Percentiles rank a stretch among this genome's conserved stretches.
These are phyloP conservation scores for Podaxis sp. DNA, from an alignment of 768 basidiomycete genomes.

Conservation along the genomic window DNA sequence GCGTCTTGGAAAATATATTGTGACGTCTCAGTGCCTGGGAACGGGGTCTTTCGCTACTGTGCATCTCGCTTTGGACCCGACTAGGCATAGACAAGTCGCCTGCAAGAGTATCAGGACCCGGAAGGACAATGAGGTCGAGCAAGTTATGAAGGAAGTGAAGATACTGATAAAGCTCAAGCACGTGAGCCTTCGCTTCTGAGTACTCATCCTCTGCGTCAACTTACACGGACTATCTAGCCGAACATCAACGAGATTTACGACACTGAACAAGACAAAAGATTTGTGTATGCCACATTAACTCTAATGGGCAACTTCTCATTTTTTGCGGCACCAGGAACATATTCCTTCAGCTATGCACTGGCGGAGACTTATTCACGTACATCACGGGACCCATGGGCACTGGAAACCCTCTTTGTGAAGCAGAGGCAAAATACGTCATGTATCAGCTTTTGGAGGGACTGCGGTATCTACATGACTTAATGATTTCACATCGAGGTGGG, in stretches of 20 bases:
- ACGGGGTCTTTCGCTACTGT: constrained; percentile 82
- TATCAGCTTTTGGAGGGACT: constrained; percentile 74
- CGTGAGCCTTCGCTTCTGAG: constrained; percentile 33
- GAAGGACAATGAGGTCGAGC: constrained; percentile 50
- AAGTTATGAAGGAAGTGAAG: constrained; percentile 75
- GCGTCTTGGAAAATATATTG: constrained; percentile 62
- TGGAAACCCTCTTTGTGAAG: constrained; percentile 57
- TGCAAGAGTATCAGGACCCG: constrained; percentile 77
- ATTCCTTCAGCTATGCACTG: constrained; percentile 81
- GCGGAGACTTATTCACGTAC: constrained; percentile 86
- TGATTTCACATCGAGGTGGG: constrained; percentile 78
- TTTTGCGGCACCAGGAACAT: constrained; percentile 49
- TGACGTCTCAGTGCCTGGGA: constrained; percentile 79
- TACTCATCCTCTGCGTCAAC: background rate
- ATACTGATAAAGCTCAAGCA: constrained; percentile 70
- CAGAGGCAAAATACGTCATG: constrained; percentile 82
- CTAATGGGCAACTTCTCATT: background rate
- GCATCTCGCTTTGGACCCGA: constrained; percentile 67
- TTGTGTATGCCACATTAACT: constrained; percentile 38
- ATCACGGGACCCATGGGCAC: constrained; percentile 57
- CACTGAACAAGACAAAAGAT: constrained; percentile 56
- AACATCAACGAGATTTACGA: constrained; percentile 79
- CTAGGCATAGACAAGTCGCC: constrained; percentile 67
- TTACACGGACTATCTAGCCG: constrained; percentile 39
- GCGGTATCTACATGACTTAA: constrained; percentile 63